Base-by-base conservation (phyloP, 2,329 filamentous ascomycete genomes). In the Stemphylium beticola region DNA sequence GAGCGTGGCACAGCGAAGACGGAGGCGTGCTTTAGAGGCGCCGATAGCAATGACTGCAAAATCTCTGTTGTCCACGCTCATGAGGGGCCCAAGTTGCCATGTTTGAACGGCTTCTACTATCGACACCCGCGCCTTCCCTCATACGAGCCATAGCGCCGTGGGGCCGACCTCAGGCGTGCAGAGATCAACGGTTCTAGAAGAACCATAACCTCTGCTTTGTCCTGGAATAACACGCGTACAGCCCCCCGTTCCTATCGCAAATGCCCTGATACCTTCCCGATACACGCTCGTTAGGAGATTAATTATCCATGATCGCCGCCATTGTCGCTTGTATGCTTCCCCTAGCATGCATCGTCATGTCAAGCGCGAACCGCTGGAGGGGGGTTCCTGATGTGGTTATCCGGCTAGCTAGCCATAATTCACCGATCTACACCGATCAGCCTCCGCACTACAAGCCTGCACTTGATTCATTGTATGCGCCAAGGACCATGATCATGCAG, bases 171-270 rank as follows among this genome's bases (percentile, higher is more conserved):
- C 15, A 52, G 33, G 20, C 38, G 38, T 32, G 48, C 52, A 52
- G 44, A 34, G 53, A 55, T 49, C 48, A 40, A 49, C 55, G 44
- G 47, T 51, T 58, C 55, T 47, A 55, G 55, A 58, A 58, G 52
- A 26, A 37, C 33, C 34, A 26, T 36, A 26, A 37, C 14, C 45
- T 36, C 22, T 32, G 38, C 15, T n/a, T 37, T 18, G 17, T 11
- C 26, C 46, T 46, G 38, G 38, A 31, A 26, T 36, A 49, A 22
- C 32, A 57, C 50, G 37, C 45, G 45, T 39, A 26, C 36, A 31
- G 22, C 33, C 18, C 15, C n/a, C 31, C 14, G 14, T n/a, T 41
- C 15, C n/a, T 26, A 15, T 24, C 31, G 17, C 47, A 48, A 17
- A 29, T 11, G 26, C 26, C 26, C 26, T 11, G 26, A 11, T 8